Conservation (phyloP, 2,329 filamentous ascomycete species). For the Torrubiella hemipterigena region DNA sequence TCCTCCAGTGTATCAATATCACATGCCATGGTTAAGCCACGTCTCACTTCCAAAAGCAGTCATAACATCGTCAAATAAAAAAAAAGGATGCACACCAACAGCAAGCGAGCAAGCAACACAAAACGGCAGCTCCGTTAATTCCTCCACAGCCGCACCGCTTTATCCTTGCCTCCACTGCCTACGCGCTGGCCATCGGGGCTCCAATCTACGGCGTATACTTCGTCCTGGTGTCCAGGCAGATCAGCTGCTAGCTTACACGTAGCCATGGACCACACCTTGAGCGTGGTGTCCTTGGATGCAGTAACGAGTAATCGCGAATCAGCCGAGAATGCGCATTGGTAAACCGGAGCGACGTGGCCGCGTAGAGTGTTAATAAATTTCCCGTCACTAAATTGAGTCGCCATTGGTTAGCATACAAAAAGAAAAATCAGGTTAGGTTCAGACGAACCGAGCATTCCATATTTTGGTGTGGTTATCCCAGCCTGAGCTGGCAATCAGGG, state of each 20-base stretch:
- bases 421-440: slow-evolving; percentile 26
- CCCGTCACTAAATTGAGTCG: slow-evolving; percentile 34
- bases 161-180: slow-evolving; percentile 87
- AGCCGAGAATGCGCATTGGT: slow-evolving; percentile 84
- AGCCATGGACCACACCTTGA: slow-evolving; percentile 90
- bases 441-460: slow-evolving; percentile 71
- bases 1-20: too few relatives aligned
- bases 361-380: slow-evolving; percentile 80
- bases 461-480: slow-evolving; percentile 95
- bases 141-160: slow-evolving; percentile 57
- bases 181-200: slow-evolving; percentile 81
- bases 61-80: too few relatives aligned
- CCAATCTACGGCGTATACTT: slow-evolving; percentile 94
- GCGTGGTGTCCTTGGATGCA: slow-evolving; percentile 79
- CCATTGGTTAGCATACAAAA: slow-evolving; percentile 9
- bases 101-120: too few relatives aligned
- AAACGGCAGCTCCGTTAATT: slow-evolving; percentile 37
- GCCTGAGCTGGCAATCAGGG: slow-evolving; percentile 72
- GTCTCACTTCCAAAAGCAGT: too few relatives aligned
- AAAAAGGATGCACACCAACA: too few relatives aligned
- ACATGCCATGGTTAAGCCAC: too few relatives aligned
- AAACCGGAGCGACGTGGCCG: slow-evolving; percentile 82
- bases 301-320: slow-evolving; percentile 85
- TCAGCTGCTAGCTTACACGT: slow-evolving; percentile 71
- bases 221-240: slow-evolving; percentile 80